A percentile compares a stretch with the other conserved stretches of the same genome.
Evolutionary conservation across 176 grass and related monocot species (phyloP).

Genomic region (Saccharum officinarum): DNA sequence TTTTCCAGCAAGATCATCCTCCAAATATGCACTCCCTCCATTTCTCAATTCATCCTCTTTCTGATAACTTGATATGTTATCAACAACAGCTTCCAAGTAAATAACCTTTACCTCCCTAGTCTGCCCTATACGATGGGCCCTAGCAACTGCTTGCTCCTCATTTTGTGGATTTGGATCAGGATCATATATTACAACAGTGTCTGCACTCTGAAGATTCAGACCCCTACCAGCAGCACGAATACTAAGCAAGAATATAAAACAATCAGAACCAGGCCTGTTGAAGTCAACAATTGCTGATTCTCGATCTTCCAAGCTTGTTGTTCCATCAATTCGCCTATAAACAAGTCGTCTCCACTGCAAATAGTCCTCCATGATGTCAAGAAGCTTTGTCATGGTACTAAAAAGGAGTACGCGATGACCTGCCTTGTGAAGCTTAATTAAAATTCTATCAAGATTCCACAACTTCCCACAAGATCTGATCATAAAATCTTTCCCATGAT

Average conservation of each 20-base stretch:
- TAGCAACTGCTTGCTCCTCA: conserved; percentile 97
- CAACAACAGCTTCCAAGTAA: conserved; percentile 96
- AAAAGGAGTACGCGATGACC: conserved; percentile 97
- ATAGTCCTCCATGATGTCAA: conserved; percentile 98
- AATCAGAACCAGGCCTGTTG: conserved; percentile 88
- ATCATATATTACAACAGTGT: conserved; percentile 99
- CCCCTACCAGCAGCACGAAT: conserved; percentile 98
- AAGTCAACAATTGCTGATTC: conserved; percentile 96
- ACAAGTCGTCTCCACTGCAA: conserved; percentile 84
- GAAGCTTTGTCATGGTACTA: conserved; percentile 99
- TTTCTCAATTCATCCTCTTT: conserved; percentile 98
- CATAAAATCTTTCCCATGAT: conserved; percentile 73
- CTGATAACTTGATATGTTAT: conserved; percentile 94
- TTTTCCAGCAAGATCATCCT: conserved; percentile 96
- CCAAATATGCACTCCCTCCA: conserved; percentile 70
- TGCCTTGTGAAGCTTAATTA: conserved; percentile 88
- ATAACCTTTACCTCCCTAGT: conserved; percentile 99
- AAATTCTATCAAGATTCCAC: conserved; percentile 98
- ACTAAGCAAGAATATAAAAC: conserved; percentile 99
- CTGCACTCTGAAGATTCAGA: conserved; percentile 98
- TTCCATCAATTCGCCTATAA: conserved; percentile 95
- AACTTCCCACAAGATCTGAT: conserved; percentile 97
- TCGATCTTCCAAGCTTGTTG: conserved; percentile 95
- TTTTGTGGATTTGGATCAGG: conserved; percentile 99
- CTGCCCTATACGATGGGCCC: conserved; percentile 98